phyloP scores from a whole-genome alignment of 805 yeast species.

The Starmerella tilneyi region DNA sequence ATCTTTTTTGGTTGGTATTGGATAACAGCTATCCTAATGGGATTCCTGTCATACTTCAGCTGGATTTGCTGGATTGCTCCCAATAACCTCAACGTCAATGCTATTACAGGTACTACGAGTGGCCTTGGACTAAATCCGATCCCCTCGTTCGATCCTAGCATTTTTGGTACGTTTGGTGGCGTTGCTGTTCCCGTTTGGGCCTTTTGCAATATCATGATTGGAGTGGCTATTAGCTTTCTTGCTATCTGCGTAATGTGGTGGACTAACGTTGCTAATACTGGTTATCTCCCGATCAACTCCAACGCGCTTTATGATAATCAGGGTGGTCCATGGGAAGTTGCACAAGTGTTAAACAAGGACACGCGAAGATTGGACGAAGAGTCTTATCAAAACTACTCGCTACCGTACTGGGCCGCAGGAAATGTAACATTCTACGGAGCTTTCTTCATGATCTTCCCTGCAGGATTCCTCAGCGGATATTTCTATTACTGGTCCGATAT shows the following conservation, averaged over 20 bases:
- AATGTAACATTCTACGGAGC: slow-evolving; percentile 50
- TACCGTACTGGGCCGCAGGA: slow-evolving; percentile 58
- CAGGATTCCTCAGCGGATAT: slow-evolving; percentile 38
- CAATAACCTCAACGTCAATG: slow-evolving; percentile 46
- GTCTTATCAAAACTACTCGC: slow-evolving; percentile 49
- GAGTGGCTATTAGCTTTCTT: slow-evolving; percentile 27
- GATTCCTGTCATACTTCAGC: slow-evolving; percentile 49
- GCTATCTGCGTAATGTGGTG: slow-evolving; percentile 33
- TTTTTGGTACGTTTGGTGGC: neutral
- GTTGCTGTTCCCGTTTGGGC: neutral
- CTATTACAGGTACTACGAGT: slow-evolving; percentile 44
- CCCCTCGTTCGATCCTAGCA: neutral
- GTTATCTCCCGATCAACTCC: slow-evolving; percentile 44
- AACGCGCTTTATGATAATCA: slow-evolving; percentile 41
- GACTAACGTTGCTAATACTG: slow-evolving; percentile 43
- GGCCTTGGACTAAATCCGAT: slow-evolving; percentile 32
- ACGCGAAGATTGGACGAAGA: slow-evolving; percentile 35
- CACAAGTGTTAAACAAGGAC: slow-evolving; percentile 37
- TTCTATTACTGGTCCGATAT: slow-evolving; percentile 19
- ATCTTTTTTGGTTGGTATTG: slow-evolving; percentile 47
- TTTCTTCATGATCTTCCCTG: slow-evolving; percentile 46
- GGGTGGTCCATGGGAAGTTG: slow-evolving; percentile 41
- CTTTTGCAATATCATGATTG: neutral
- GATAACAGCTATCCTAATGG: slow-evolving; percentile 56
- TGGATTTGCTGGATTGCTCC: slow-evolving; percentile 50